Conservation (phyloP, 2,329 filamentous ascomycete species). For the Camptophora hylomeconis region DNA sequence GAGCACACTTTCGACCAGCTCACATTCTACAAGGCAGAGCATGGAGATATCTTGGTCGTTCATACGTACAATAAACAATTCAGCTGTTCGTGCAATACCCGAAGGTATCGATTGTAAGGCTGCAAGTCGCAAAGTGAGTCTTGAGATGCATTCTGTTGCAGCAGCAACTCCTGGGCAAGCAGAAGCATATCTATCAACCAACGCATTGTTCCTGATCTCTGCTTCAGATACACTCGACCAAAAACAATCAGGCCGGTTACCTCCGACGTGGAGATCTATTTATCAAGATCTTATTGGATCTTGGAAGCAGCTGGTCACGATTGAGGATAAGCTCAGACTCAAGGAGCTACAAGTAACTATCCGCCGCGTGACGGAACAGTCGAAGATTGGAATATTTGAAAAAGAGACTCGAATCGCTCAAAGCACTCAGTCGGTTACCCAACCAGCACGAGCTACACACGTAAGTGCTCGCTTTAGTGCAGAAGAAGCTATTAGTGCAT, state of each 20-base stretch:
- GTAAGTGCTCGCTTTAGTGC: background rate
- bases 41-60: slow-evolving; percentile 71
- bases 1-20: slow-evolving; percentile 55
- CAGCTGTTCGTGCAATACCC: slow-evolving; percentile 28
- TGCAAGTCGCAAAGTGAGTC: slow-evolving; percentile 37
- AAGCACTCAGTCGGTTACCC: background rate
- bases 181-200: slow-evolving; percentile 72
- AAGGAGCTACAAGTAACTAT: slow-evolving; percentile 57
- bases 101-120: slow-evolving; percentile 31
- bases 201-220: slow-evolving; percentile 70
- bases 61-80: slow-evolving; percentile 40
- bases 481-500: slow-evolving; percentile 8
- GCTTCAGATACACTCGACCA: slow-evolving; percentile 69
- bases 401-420: slow-evolving; percentile 21
- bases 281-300: slow-evolving; percentile 65
- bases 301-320: slow-evolving; percentile 58
- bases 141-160: slow-evolving; percentile 63
- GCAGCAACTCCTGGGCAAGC: slow-evolving; percentile 69
- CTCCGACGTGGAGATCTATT: slow-evolving; percentile 68
- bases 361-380: slow-evolving; percentile 41
- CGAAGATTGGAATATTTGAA: slow-evolving; percentile 33
- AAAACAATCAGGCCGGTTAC: slow-evolving; percentile 67
- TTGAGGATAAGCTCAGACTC: slow-evolving; percentile 55
- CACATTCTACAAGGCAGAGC: slow-evolving; percentile 63
- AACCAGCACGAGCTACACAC: slow-evolving; percentile 24